These are phyloP conservation scores for Vaccinium darrowii DNA, from an alignment of 148 eudicot genomes.

Conservation along the genomic window DNA sequence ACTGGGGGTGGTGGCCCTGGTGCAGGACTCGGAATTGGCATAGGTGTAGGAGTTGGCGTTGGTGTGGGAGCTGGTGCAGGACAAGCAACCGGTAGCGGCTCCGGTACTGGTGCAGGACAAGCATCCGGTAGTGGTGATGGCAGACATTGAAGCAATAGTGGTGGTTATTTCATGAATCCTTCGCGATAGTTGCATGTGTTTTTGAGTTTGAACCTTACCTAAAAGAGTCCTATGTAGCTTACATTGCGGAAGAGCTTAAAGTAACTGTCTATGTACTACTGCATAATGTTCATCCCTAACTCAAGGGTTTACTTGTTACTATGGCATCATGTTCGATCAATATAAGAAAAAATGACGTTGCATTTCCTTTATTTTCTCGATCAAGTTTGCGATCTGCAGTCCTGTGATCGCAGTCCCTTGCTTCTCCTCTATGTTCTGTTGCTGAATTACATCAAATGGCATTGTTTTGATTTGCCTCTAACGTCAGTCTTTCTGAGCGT, in stretches of 20 bases:
- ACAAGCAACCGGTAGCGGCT: conserved; percentile 9
- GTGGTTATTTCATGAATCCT: not conserved
- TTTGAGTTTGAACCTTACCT: not conserved
- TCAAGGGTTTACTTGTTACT: not conserved
- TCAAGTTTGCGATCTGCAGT: not conserved
- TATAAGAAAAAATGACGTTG: not conserved
- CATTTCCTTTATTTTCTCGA: not conserved
- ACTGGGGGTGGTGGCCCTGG: conserved; percentile 15
- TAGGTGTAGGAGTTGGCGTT: conserved; percentile 10
- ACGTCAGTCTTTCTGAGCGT: not conserved
- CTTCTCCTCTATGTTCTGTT: not conserved
- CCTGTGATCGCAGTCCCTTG: not conserved
- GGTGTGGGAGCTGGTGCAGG: conserved; percentile 17
- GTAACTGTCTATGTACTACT: too few species aligned
- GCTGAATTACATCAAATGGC: not conserved
- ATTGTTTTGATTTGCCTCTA: not conserved
- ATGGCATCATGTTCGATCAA: not conserved
- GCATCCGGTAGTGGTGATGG: not conserved
- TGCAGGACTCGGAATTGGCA: conserved; percentile 19
- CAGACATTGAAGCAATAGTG: not conserved
- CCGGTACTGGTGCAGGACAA: conserved; percentile 11
- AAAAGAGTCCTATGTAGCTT: not conserved
- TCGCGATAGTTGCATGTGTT: not conserved
- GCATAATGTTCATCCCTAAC: not conserved
- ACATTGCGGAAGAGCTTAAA: not conserved